Conservation (phyloP, 2,329 filamentous ascomycete genomes). For the Chalara sp. region DNA sequence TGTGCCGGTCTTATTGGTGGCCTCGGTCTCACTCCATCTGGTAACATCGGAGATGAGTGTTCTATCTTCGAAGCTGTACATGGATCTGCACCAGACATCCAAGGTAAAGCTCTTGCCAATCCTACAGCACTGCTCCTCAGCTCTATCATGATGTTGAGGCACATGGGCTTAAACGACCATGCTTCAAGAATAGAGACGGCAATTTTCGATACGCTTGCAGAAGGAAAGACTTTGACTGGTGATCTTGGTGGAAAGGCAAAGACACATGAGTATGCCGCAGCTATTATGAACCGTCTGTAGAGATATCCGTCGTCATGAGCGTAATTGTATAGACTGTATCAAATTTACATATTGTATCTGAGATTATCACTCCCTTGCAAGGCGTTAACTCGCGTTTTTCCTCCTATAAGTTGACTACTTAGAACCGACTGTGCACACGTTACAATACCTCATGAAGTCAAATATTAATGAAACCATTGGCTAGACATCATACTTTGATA, state of each 20-base stretch:
- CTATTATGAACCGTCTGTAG: slow-evolving; percentile 62
- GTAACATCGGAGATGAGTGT: slow-evolving; percentile 98
- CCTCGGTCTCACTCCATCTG: slow-evolving; percentile 92
- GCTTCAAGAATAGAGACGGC: slow-evolving; percentile 87
- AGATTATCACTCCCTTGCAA: too few species aligned
- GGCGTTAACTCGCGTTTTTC: too few species aligned
- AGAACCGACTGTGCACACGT: too few species aligned
- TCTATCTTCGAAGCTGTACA: slow-evolving; percentile 99
- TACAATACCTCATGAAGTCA: too few species aligned
- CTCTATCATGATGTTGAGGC: slow-evolving; percentile 99
- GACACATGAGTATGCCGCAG: slow-evolving; percentile 87
- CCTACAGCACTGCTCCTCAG: slow-evolving; percentile 91
- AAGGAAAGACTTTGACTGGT: slow-evolving; percentile 94
- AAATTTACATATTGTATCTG: neutral
- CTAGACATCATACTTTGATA: too few species aligned
- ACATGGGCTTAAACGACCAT: slow-evolving; percentile 86
- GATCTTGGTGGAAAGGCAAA: slow-evolving; percentile 95
- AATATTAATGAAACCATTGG: too few species aligned
- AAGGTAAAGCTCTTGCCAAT: slow-evolving; percentile 93
- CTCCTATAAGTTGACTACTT: too few species aligned
- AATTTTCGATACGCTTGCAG: slow-evolving; percentile 88
- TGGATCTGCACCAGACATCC: slow-evolving; percentile 94
- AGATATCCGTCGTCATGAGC: slow-evolving; percentile 19
- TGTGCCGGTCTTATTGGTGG: slow-evolving; percentile 97
- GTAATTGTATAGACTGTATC: slow-evolving; percentile 24